Evolutionary conservation across 768 basidiomycete species (phyloP), one percentile per base, ranked within the genome.

Genomic region (Ramaria rubella): DNA sequence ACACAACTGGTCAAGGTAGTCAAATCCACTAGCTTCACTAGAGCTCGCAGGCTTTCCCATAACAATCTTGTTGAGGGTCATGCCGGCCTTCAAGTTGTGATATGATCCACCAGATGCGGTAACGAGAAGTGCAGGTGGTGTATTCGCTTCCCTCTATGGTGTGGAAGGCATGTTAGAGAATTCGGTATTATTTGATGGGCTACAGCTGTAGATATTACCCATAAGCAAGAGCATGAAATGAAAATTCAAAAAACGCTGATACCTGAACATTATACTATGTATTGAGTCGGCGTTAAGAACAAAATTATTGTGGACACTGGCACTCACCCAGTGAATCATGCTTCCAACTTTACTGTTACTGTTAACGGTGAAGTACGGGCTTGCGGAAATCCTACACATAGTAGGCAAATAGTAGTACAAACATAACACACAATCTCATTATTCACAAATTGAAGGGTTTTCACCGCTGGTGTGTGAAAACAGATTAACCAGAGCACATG

Each of bases 401-500:
- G 45, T 21, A 23, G 11, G 21, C 21, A 26, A 21, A 9, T 31
- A 19, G 36, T 52, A 34, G 23, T 52, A 52, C 50, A 52, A 43
- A 26, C 14, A 42, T 3, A 45, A 31, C 23, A 51, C 15, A 23
- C 17, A 31, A 12, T 48, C n/a, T n/a, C n/a, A n/a, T 48, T 30
- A 40, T 26, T 19, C 17, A 43, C 43, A 54, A 45, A 19, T 26
- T 23, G 29, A 26, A 46, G n/a, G n/a, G n/a, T 11, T 31, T 8
- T 31, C 24, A 51, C 11, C 34, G 44, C 12, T 11, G 11, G 12
- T n/a, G 17, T 49, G n/a, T n/a, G n/a, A n/a, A n/a, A n/a, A n/a
- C n/a, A n/a, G n/a, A n/a, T 62, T 53, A 68, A 45, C 66, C 65
- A 33, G 89, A 91, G 73, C 90, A 93, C 90, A 94, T 94, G 68